Conservation (phyloP, 1,284 basidiomycete species). For the Rhodotorula sp. region DNA sequence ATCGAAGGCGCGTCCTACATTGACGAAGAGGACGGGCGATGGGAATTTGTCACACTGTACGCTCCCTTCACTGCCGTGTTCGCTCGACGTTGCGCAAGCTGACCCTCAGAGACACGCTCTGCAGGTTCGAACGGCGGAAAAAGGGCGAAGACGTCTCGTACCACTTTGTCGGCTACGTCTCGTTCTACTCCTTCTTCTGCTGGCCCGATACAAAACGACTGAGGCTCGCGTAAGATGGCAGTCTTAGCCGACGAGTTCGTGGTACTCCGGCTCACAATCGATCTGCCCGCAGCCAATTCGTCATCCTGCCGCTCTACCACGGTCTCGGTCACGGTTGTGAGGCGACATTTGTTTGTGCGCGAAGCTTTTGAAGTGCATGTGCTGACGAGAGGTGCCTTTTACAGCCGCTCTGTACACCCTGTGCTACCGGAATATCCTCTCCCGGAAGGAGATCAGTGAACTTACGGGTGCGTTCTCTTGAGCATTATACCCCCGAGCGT, state of each 20-base stretch:
- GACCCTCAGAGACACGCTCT: too few species aligned
- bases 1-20: conserved; percentile 96
- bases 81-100: background rate
- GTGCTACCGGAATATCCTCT: conserved; percentile 74
- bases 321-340: conserved; percentile 83
- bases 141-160: conserved; percentile 59
- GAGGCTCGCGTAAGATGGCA: conserved; percentile 66
- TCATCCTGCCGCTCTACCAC: conserved; percentile 89
- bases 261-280: conserved; percentile 32
- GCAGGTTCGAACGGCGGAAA: conserved; percentile 78
- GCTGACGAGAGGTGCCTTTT: conserved; percentile 17
- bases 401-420: conserved; percentile 81
- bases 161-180: conserved; percentile 88
- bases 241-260: conserved; percentile 12
- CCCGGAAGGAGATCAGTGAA: conserved; percentile 70
- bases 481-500: background rate
- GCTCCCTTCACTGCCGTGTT: conserved; percentile 7
- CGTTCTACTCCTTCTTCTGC: conserved; percentile 88
- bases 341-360: conserved; percentile 44
- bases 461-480: conserved; percentile 54
- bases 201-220: conserved; percentile 83
- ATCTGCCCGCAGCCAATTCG: conserved; percentile 68
- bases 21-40: conserved; percentile 55
- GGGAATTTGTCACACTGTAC: conserved; percentile 52
- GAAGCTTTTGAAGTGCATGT: background rate